Evolutionary conservation across 2,329 filamentous ascomycete species (phyloP).

Genomic region (Neonectria punicea): DNA sequence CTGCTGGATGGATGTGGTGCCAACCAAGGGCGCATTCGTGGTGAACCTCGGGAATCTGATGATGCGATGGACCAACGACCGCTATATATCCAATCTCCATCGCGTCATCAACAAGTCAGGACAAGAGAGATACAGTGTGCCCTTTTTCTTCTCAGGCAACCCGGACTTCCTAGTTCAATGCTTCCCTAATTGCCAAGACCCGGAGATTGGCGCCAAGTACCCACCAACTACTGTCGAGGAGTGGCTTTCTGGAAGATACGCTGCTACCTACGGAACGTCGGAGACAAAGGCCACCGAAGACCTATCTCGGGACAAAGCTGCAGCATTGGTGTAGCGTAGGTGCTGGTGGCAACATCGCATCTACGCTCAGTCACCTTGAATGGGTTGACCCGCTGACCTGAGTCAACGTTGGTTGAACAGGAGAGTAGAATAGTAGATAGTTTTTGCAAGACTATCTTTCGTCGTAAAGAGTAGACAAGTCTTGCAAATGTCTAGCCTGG

Average conservation of each 20-base stretch:
- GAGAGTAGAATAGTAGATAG: too few species aligned
- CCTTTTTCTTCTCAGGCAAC: conserved; percentile 67
- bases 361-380: too few species aligned
- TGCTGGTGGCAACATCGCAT: not conserved
- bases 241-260: conserved; percentile 46
- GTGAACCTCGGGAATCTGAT: conserved; percentile 64
- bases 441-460: too few species aligned
- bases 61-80: conserved; percentile 61
- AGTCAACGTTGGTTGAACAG: too few species aligned
- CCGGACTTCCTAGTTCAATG: conserved; percentile 52
- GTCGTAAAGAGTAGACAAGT: too few species aligned
- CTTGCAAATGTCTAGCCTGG: too few species aligned
- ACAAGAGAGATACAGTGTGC: conserved; percentile 63
- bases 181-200: conserved; percentile 43
- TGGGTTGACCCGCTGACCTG: too few species aligned
- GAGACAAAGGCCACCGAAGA: not conserved
- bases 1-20: conserved; percentile 46
- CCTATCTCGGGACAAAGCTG: not conserved
- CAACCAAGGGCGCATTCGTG: conserved; percentile 58
- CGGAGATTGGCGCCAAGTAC: conserved; percentile 41
- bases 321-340: not conserved
- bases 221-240: conserved; percentile 47
- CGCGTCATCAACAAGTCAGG: conserved; percentile 64
- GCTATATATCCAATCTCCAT: conserved; percentile 64
- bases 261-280: conserved; percentile 44